These are phyloP conservation scores for Alternaria alternata DNA, from an alignment of 2,329 filamentous ascomycete species.

Conservation along the genomic window DNA sequence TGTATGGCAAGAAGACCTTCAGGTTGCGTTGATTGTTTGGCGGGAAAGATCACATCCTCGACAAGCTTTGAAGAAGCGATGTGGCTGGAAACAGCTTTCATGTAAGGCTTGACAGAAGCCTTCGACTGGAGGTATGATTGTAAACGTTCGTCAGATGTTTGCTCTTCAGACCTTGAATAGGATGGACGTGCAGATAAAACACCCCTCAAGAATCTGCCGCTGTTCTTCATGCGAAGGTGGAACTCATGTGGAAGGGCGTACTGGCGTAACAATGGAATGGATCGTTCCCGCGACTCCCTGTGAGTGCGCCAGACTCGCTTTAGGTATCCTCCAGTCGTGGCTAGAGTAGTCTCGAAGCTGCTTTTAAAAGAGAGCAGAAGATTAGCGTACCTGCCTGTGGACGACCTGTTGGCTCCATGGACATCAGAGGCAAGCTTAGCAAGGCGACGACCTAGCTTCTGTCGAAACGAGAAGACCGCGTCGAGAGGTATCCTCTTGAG, in stretches of 20 bases:
- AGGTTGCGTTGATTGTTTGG: constrained; percentile 32
- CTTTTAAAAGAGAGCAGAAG: constrained; percentile 9
- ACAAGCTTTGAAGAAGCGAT: constrained; percentile 26
- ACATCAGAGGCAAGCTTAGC: constrained; percentile 63
- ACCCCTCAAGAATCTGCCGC: constrained; percentile 18
- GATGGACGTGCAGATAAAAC: constrained; percentile 1
- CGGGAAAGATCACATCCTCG: constrained; percentile 31
- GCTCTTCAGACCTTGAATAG: neutral
- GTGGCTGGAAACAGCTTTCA: constrained; percentile 13
- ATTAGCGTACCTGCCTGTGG: neutral
- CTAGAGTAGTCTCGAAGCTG: constrained; percentile 25
- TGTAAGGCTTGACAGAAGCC: constrained; percentile 26
- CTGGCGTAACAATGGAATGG: constrained; percentile 54
- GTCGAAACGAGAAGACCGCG: constrained; percentile 51
- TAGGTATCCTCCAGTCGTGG: constrained; percentile 22
- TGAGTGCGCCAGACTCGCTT: constrained; percentile 31
- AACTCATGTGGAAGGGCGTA: constrained; percentile 39
- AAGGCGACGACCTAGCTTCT: constrained; percentile 66
- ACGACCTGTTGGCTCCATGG: neutral
- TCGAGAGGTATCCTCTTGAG: constrained; percentile 46
- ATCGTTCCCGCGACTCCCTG: constrained; percentile 41
- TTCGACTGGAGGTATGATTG: constrained; percentile 25
- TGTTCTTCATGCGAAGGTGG: constrained; percentile 31
- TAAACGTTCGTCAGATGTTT: constrained; percentile 20
- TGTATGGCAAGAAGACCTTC: constrained; percentile 33